Percentiles rank a stretch among this genome's conserved stretches.
Evolutionary conservation across 371 early-diverging fungal species (phyloP).

Genomic region (Mucor lusitanicus): DNA sequence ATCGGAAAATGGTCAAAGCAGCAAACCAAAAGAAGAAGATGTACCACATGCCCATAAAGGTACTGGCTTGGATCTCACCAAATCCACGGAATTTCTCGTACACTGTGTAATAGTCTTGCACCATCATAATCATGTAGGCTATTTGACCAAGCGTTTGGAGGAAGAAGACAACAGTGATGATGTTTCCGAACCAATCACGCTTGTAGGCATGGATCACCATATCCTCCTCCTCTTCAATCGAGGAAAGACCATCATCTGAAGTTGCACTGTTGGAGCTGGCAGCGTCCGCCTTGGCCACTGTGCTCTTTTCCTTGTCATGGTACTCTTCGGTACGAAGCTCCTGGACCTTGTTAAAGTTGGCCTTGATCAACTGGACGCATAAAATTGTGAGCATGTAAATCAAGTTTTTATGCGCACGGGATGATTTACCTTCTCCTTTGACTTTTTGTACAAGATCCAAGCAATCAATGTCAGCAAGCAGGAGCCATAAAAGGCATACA

Average conservation of each 20-base stretch:
- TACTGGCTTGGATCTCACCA: conserved; percentile 32
- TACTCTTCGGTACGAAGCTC: conserved; percentile 14
- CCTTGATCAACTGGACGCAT: conserved; percentile 3
- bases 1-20: conserved; percentile 42
- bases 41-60: conserved; percentile 66
- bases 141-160: conserved; percentile 45
- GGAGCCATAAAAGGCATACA: conserved; percentile 62
- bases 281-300: background rate
- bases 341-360: conserved; percentile 6
- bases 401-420: too few species aligned
- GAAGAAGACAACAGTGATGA: conserved; percentile 25
- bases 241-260: background rate
- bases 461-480: conserved; percentile 51
- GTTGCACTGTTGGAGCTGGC: background rate
- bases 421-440: conserved; percentile 24
- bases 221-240: conserved; percentile 5
- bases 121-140: conserved; percentile 42
- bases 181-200: conserved; percentile 29
- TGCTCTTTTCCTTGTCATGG: conserved; percentile 2
- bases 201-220: conserved; percentile 47
- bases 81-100: conserved; percentile 37
- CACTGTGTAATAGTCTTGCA: conserved; percentile 41
- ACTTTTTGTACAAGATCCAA: conserved; percentile 64
- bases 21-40: conserved; percentile 68
- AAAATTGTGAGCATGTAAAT: background rate